Conservation (phyloP, 208 protist genomes). For the Wallacemonas rigidus region DNA sequence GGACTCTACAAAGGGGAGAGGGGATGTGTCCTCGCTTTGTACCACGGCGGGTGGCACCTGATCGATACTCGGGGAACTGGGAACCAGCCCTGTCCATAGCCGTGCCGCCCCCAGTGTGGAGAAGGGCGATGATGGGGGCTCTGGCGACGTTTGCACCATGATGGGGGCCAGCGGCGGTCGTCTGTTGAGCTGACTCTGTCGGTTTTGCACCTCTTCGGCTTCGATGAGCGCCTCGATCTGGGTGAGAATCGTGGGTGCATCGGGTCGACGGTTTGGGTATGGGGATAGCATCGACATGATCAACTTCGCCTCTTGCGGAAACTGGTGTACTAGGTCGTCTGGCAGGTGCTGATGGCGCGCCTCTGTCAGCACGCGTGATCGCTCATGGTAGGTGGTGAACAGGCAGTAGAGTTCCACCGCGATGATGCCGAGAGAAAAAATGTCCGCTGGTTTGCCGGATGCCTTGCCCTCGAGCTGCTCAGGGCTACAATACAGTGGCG, state of each 20-base stretch:
- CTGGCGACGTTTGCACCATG: neutral
- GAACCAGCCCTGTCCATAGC: neutral
- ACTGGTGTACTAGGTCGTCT: slow-evolving; percentile 29
- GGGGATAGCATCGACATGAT: slow-evolving; percentile 50
- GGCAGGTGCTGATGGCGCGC: slow-evolving; percentile 49
- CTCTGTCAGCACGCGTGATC: slow-evolving; percentile 60
- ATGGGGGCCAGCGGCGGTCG: neutral
- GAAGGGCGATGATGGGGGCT: neutral
- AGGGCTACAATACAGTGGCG: slow-evolving; percentile 81
- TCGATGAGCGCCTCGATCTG: slow-evolving; percentile 10
- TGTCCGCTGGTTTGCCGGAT: slow-evolving; percentile 58
- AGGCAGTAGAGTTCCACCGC: slow-evolving; percentile 78
- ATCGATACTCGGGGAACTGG: neutral
- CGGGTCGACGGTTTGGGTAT: slow-evolving; percentile 16
- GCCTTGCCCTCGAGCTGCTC: slow-evolving; percentile 62
- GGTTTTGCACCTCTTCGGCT: slow-evolving; percentile 12
- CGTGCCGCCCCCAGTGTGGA: neutral
- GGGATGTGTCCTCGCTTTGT: neutral
- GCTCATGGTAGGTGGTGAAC: slow-evolving; percentile 77
- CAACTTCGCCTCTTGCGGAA: slow-evolving; percentile 54
- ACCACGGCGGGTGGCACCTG: neutral
- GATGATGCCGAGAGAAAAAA: slow-evolving; percentile 82
- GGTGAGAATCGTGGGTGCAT: slow-evolving; percentile 33
- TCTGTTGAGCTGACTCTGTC: neutral
- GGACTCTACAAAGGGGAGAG: neutral